Evolutionary conservation across 192 early-diverging fungal species (phyloP), one percentile per base, ranked within the genome.

Genomic region (Entomortierella chlamydospora): DNA sequence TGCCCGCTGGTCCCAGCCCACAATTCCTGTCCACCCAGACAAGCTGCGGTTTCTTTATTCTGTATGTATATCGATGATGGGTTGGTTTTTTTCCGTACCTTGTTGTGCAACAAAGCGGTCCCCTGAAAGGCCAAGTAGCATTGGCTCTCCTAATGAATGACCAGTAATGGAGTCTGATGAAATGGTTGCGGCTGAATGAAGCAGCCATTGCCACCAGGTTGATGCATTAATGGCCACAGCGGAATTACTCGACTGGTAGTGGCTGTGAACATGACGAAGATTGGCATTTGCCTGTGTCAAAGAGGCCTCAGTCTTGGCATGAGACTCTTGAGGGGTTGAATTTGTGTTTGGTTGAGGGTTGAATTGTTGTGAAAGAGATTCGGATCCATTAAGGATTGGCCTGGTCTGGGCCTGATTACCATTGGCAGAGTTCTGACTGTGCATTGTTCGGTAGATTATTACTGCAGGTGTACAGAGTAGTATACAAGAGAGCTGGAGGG

Each of bases 51-150:
- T n/a, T n/a, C n/a, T n/a, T n/a, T n/a, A n/a, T n/a, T n/a, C n/a
- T n/a, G n/a, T n/a, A n/a, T n/a, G n/a, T n/a, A n/a, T n/a, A n/a
- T n/a, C n/a, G n/a, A n/a, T n/a, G n/a, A n/a, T n/a, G n/a, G n/a
- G n/a, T n/a, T n/a, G n/a, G n/a, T n/a, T n/a, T n/a, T n/a, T 33
- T 12, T 28, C 37, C 25, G 15, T 68, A 68, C 66, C 66, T 58
- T 61, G 58, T 61, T 22, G n/a, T 18, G 43, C 20, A 37, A 10
- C 41, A 29, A 28, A 49, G 17, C 20, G 18, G 17, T 49, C 66
- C 22, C 31, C 22, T 2, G 66, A 29, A 25, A 58, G 66, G 39
- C 54, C 45, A 12, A 68, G 55, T 5, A 68, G 56, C 56, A 58
- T 58, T 20, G 47, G 31, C 25, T 68, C 39, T 26, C 56, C 17